Percentiles rank a stretch among this genome's conserved stretches.
These are phyloP conservation scores for Skeletonema potamos DNA, from an alignment of 108 stramenopile genomes.

Conservation along the genomic window DNA sequence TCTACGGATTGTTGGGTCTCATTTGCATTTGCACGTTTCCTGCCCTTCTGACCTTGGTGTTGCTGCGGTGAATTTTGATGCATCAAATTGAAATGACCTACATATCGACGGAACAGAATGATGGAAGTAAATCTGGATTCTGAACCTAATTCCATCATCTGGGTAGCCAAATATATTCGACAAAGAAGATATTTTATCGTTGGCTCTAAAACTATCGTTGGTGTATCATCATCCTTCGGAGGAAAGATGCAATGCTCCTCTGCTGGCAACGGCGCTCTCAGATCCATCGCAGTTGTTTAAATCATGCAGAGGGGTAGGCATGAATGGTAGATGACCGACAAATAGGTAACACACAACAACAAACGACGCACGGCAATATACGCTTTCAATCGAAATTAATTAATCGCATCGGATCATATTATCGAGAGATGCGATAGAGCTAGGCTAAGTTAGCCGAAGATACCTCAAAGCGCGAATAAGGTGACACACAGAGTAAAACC, in stretches of 20 bases:
- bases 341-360: no score
- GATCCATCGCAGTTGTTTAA: background rate
- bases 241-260: background rate
- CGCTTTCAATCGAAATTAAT: no score
- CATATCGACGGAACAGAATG: slow-evolving; percentile 70
- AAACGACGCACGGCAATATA: no score
- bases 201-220: background rate
- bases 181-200: slow-evolving; percentile 16
- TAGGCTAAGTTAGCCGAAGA: no score
- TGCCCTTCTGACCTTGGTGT: slow-evolving; percentile 9
- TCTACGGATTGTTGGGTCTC: slow-evolving; percentile 1
- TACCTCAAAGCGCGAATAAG: no score
- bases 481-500: no score
- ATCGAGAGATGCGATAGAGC: no score
- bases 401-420: no score
- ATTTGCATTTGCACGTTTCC: slow-evolving; percentile 5
- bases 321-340: no score
- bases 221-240: background rate
- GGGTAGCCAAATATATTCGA: slow-evolving; percentile 62
- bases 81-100: slow-evolving; percentile 10
- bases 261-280: background rate
- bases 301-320: background rate
- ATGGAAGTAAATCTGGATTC: slow-evolving; percentile 68
- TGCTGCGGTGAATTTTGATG: background rate
- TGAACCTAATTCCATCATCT: slow-evolving; percentile 52